phyloP scores from a whole-genome alignment of 768 basidiomycete genomes.

The Boletus speciosus region DNA sequence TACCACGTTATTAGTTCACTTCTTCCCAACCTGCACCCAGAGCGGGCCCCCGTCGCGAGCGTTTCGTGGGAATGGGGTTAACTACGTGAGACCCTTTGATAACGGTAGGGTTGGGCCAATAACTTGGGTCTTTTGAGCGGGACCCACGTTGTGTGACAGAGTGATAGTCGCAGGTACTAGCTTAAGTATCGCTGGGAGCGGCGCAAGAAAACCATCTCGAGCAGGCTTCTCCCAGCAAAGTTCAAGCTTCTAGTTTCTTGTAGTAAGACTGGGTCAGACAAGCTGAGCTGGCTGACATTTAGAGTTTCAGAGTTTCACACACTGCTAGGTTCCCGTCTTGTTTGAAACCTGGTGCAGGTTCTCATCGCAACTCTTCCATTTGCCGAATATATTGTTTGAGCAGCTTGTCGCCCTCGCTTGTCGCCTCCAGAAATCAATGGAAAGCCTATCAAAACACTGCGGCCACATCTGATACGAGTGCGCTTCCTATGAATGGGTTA shows the following conservation, averaged over 20 bases:
- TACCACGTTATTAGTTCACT: too few relatives aligned
- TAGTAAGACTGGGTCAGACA: neutral
- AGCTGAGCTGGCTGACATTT: neutral
- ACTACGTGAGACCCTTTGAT: neutral
- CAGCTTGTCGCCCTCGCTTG: too few relatives aligned
- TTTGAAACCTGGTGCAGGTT: neutral
- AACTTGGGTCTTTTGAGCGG: neutral
- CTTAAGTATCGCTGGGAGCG: neutral
- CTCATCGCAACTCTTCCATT: neutral
- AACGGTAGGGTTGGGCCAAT: too few relatives aligned
- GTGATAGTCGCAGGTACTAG: neutral
- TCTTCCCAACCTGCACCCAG: too few relatives aligned
- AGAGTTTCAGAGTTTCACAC: neutral
- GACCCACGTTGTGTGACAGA: neutral
- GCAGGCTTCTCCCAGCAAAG: too few relatives aligned
- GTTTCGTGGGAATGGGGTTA: too few relatives aligned
- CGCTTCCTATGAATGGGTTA: neutral
- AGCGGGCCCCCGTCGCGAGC: too few relatives aligned
- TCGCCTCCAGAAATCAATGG: neutral
- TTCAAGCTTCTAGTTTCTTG: neutral
- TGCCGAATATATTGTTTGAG: neutral
- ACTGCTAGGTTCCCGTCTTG: neutral
- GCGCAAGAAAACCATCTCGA: neutral
- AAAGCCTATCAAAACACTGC: too few relatives aligned
- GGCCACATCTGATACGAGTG: neutral